phyloP scores from a whole-genome alignment of 2,329 filamentous ascomycete species.

The Neurospora crassa region DNA sequence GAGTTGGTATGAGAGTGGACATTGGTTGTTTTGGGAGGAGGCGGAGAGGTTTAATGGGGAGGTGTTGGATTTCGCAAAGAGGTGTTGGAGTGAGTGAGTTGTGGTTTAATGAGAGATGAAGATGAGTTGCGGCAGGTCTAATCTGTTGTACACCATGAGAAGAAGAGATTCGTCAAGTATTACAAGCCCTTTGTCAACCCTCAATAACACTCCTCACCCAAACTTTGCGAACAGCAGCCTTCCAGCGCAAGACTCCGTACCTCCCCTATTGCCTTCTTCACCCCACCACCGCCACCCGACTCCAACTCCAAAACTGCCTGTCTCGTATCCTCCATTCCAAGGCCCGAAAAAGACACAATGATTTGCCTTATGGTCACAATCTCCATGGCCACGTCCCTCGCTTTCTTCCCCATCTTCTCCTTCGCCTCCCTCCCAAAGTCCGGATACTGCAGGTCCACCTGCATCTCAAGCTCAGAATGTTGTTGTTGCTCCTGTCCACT shows the following conservation, averaged over 20 bases:
- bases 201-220: background rate
- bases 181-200: background rate
- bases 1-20: constrained; percentile 26
- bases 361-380: background rate
- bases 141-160: too few species aligned
- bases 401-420: background rate
- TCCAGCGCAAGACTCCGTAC: background rate
- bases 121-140: too few species aligned
- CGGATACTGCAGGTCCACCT: background rate
- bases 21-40: constrained; percentile 33
- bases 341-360: background rate
- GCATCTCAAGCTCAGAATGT: background rate
- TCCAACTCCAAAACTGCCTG: background rate
- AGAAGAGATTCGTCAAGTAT: background rate
- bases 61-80: constrained; percentile 21
- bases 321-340: background rate
- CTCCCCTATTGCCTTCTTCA: background rate
- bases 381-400: background rate
- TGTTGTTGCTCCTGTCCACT: background rate
- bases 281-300: background rate
- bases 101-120: background rate
- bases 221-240: background rate
- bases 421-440: background rate
- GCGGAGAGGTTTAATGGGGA: constrained; percentile 27
- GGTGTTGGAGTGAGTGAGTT: background rate